Base-by-base conservation (phyloP, 208 protist genomes). In the Crithidia mellificae region DNA sequence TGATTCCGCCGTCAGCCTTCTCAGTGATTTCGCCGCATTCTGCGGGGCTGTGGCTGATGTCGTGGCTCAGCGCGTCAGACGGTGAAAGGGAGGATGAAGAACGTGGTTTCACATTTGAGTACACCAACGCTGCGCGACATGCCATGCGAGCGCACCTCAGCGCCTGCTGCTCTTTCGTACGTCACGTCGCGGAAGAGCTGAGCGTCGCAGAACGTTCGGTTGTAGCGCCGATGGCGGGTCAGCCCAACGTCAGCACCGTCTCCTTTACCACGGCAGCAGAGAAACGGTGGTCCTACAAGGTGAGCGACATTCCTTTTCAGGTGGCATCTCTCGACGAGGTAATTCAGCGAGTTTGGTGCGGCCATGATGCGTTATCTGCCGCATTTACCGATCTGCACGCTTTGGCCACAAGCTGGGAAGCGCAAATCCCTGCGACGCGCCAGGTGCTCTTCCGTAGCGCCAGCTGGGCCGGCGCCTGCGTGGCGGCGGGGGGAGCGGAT, bases 381-480 rank as follows among this genome's bases (percentile, higher is more conserved):
- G 11, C 15, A 39, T 11, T 11, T 11, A 38, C 34, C 34, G 34
- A 38, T 11, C 34, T 38, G 34, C n/a, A 32, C 2, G 52, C 27
- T 1, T 0, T 56, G 20, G 14, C 30, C 29, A 6, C 19, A 4
- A 6, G 8, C 8, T 56, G 52, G 52, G 56, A 63, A 25, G 14
- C 8, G 6, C 6, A 56, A 39, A 36, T n/a, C 7, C 34, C 7
- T 14, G 22, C 41, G 24, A 6, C 41, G 25, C 44, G 38, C 2
- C 30, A 19, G 22, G 57, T 69, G n/a, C 55, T 68, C 41, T 76
- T 76, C 12, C 63, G 70, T 14, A 29, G 55, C 29, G 25, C 63
- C 9, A 46, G 63, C 41, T 76, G 70, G 70, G 63, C 50, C 3
- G 70, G 70, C 0, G 70, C 63, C 17, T 76, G 63, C 27, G 70